phyloP scores from a whole-genome alignment of 1,284 basidiomycete genomes.

The Microbotryum lychnidis-dioicae region DNA sequence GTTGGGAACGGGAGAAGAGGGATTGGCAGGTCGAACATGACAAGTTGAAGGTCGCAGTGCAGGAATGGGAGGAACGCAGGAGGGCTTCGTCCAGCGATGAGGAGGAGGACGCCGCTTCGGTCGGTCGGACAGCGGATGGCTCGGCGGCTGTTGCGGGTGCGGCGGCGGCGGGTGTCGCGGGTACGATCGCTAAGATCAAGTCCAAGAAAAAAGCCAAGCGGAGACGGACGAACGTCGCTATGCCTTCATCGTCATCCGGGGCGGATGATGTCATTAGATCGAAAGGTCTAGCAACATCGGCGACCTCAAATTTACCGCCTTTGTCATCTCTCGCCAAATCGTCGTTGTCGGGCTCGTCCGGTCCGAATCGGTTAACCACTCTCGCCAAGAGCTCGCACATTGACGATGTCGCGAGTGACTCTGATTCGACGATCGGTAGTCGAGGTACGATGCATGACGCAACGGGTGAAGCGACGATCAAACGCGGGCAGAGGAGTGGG shows the following conservation, averaged over 20 bases:
- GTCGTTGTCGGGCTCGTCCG: neutral
- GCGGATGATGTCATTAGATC: slow-evolving; percentile 28
- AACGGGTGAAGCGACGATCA: neutral
- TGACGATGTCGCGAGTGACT: slow-evolving; percentile 13
- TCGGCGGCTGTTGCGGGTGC: neutral
- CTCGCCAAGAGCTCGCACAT: neutral
- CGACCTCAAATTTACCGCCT: slow-evolving; percentile 7
- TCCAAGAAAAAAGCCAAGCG: slow-evolving; percentile 31
- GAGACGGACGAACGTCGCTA: slow-evolving; percentile 27
- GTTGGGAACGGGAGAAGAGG: slow-evolving; percentile 54
- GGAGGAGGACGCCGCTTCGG: slow-evolving; percentile 10
- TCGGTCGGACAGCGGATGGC: neutral
- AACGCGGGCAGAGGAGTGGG: neutral
- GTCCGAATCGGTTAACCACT: neutral
- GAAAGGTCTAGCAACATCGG: neutral
- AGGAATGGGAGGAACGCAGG: slow-evolving; percentile 67
- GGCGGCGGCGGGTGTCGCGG: neutral
- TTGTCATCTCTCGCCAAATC: neutral
- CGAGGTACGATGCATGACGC: neutral
- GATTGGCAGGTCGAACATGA: slow-evolving; percentile 76
- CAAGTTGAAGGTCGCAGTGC: slow-evolving; percentile 60
- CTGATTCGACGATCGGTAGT: slow-evolving; percentile 23
- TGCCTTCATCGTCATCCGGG: slow-evolving; percentile 20
- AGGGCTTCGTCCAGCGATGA: slow-evolving; percentile 38
- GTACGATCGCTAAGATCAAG: neutral